Conservation (phyloP, 1,139 yeast genomes). For the Scheffersomyces titani region DNA sequence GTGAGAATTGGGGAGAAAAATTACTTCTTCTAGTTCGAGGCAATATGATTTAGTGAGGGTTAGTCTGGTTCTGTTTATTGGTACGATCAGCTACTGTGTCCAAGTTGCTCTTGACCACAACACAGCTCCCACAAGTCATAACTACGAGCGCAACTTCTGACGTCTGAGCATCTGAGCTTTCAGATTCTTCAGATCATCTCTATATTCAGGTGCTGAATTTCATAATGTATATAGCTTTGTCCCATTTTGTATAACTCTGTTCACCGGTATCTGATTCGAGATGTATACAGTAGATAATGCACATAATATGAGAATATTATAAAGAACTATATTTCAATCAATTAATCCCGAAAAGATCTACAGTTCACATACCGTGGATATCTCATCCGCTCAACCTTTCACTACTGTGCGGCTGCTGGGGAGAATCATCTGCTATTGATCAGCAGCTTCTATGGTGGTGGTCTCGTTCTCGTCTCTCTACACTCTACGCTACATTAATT, state of each 20-base stretch:
- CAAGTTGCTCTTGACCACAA: no score
- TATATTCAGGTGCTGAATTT: not conserved
- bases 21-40: not conserved
- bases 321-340: not conserved
- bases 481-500: not conserved
- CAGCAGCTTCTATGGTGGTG: not conserved
- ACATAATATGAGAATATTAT: not conserved
- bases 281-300: not conserved
- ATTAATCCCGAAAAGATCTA: not conserved
- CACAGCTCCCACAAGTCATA: no score
- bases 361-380: not conserved
- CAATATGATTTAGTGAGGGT: not conserved
- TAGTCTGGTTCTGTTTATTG: no score
- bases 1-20: not conserved
- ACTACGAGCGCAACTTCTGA: no score
- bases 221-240: not conserved
- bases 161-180: not conserved
- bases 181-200: not conserved
- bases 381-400: no score
- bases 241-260: not conserved
- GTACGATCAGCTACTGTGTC: no score
- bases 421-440: not conserved
- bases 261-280: not conserved
- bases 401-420: no score
- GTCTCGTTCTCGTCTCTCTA: not conserved